phyloP scores from a whole-genome alignment of 192 early-diverging fungal species.

The Coemansia guatemalensis region DNA sequence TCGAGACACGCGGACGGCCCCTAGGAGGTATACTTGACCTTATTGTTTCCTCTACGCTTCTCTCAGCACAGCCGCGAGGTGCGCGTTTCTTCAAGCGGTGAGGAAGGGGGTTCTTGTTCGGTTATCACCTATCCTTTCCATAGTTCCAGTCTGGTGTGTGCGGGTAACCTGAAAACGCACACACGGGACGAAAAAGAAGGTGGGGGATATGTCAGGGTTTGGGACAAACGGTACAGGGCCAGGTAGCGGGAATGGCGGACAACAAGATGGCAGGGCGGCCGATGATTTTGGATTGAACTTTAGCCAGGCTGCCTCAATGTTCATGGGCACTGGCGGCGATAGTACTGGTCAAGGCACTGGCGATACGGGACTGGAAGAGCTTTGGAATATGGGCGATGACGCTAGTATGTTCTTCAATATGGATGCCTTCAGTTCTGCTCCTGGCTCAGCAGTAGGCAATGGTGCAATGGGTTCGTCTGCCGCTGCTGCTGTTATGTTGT shows the following conservation, averaged over 20 bases:
- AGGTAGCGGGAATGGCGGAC: neutral
- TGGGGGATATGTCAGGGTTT: conserved; percentile 13
- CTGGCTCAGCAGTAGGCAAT: conserved; percentile 15
- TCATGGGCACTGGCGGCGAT: conserved; percentile 7
- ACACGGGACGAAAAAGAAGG: too few species aligned
- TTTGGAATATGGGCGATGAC: conserved; percentile 41
- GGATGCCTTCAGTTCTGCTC: conserved; percentile 49
- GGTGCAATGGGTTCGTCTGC: neutral
- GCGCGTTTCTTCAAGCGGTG: too few species aligned
- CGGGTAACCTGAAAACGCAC: too few species aligned
- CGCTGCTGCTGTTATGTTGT: neutral
- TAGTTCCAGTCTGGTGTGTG: too few species aligned
- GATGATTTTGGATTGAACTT: conserved; percentile 28
- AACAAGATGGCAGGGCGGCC: neutral
- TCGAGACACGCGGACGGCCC: too few species aligned
- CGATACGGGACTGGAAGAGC: conserved; percentile 24
- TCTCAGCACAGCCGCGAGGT: too few species aligned
- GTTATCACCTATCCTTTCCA: too few species aligned
- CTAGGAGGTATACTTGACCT: too few species aligned
- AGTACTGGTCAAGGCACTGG: conserved; percentile 12
- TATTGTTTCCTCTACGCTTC: too few species aligned
- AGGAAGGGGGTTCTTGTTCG: too few species aligned
- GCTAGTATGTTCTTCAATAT: conserved; percentile 50
- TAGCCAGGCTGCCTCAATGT: conserved; percentile 18
- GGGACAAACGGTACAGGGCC: conserved; percentile 8